Conservation (phyloP, 2,329 filamentous ascomycete genomes). For the Fusarium succisae region DNA sequence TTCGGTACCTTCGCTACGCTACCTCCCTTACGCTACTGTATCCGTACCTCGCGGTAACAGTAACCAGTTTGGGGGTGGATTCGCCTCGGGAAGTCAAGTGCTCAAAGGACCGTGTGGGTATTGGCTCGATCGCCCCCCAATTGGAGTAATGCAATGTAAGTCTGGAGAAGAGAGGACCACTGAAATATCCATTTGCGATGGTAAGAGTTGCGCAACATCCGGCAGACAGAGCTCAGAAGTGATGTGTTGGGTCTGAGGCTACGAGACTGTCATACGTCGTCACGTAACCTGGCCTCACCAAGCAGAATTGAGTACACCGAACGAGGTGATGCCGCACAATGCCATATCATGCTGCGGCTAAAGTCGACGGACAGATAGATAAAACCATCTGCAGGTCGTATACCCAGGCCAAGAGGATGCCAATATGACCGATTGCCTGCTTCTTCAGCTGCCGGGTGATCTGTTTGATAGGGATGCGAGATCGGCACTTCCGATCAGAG, state of each 20-base stretch:
- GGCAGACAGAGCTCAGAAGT: constrained; percentile 11
- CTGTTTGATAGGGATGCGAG: constrained; percentile 24
- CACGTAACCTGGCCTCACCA: not conserved
- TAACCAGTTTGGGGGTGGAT: constrained; percentile 43
- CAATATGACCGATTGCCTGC: constrained; percentile 9
- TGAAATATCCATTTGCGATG: not conserved
- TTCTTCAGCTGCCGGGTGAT: constrained; percentile 20
- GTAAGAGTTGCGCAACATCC: constrained; percentile 14
- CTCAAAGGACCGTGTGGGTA: constrained; percentile 34
- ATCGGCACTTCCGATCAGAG: constrained; percentile 34
- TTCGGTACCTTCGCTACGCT: constrained; percentile 4
- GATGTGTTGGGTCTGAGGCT: not conserved
- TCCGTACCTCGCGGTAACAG: not conserved
- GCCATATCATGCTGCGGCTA: not conserved
- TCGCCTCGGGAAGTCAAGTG: constrained; percentile 42
- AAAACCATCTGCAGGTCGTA: not conserved
- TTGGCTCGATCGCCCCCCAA: constrained; percentile 41
- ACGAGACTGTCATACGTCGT: not conserved
- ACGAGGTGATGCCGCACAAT: not conserved
- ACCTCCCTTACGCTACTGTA: not conserved
- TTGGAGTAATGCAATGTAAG: constrained; percentile 31
- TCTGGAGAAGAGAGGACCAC: constrained; percentile 20
- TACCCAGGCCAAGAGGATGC: not conserved
- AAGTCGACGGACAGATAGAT: not conserved
- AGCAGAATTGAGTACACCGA: not conserved